Evolutionary conservation across 2,329 filamentous ascomycete genomes (phyloP), one percentile per base, ranked within the genome.

Genomic region (Davidsoniella eucalypti): DNA sequence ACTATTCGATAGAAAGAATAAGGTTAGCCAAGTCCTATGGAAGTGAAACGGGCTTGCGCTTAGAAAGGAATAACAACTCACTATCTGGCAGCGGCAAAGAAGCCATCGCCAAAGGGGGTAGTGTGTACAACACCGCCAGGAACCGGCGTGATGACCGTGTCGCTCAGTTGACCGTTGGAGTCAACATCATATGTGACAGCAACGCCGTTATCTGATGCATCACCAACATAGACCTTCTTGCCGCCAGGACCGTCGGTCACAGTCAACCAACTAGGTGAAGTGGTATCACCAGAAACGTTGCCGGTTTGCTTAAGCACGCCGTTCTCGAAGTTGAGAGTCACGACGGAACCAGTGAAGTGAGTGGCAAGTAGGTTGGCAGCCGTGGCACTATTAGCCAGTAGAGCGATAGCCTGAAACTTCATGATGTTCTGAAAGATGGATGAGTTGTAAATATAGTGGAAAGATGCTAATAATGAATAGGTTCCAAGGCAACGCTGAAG

Each of bases 11-110:
- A 29, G 44, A 18, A 8, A 12, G 25, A 37, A 12, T 49, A 33
- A 9, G 4, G 25, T 25, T 2, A 40, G 29, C 42, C 14, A 29
- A 44, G 21, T 25, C n/a, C 9, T 4, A 25, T 12, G 16, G n/a
- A 7, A 12, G 4, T 8, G 5, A 14, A 44, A 21, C 18, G 8
- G 12, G 9, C 46, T 9, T 7, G 3, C 21, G n/a, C 6, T 7
- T 29, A 2, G 10, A n/a, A 9, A 16, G 17, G 9, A 14, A 21
- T 5, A 14, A 14, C 38, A n/a, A 55, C 63, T 54, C 60, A 70
- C 68, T 70, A 71, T 56, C 69, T 61, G 2, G 67, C 64, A 3
- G 64, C 62, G 1, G 67, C 67, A 48, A 70, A 61, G 57, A 67
- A 71, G 4, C 63, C 56, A 44, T 60, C 60, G 10, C 65, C 66